phyloP scores from a whole-genome alignment of 2,329 filamentous ascomycete genomes.

The Claviceps pusilla region DNA sequence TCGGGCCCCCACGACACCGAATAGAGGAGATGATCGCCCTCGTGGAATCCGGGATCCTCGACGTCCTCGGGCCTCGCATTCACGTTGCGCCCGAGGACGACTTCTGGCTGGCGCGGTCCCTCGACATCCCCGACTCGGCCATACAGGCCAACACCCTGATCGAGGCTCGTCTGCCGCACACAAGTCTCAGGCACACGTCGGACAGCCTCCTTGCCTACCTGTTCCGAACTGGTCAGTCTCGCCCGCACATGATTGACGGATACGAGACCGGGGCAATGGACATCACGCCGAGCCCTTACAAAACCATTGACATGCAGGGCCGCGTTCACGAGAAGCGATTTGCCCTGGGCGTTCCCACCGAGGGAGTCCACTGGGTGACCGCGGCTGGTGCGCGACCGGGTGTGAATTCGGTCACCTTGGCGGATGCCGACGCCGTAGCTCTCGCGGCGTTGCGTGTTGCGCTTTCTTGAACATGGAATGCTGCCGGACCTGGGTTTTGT shows the following conservation, averaged over 20 bases:
- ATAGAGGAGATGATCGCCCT: constrained; percentile 5
- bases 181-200: not conserved
- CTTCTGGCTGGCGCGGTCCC: not conserved
- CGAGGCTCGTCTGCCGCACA: constrained; percentile 2
- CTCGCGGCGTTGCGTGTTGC: constrained; percentile 1
- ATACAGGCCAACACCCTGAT: constrained; percentile 2
- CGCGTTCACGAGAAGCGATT: constrained; percentile 2
- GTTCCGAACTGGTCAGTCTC: constrained; percentile 2
- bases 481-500: no score
- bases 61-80: constrained; percentile 2
- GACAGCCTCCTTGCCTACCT: constrained; percentile 1
- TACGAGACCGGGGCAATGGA: constrained; percentile 4
- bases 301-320: not conserved
- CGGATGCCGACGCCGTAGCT: constrained; percentile 3
- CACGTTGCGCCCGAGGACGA: not conserved
- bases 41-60: constrained; percentile 1
- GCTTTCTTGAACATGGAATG: not conserved
- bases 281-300: constrained; percentile 2
- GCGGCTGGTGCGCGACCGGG: constrained; percentile 3
- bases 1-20: constrained; percentile 3
- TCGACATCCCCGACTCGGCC: not conserved
- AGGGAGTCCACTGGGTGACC: constrained; percentile 5
- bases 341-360: constrained; percentile 2
- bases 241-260: constrained; percentile 3
- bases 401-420: constrained; percentile 4